Base-by-base conservation (phyloP, 768 basidiomycete genomes). In the Suillus clintonianus region DNA sequence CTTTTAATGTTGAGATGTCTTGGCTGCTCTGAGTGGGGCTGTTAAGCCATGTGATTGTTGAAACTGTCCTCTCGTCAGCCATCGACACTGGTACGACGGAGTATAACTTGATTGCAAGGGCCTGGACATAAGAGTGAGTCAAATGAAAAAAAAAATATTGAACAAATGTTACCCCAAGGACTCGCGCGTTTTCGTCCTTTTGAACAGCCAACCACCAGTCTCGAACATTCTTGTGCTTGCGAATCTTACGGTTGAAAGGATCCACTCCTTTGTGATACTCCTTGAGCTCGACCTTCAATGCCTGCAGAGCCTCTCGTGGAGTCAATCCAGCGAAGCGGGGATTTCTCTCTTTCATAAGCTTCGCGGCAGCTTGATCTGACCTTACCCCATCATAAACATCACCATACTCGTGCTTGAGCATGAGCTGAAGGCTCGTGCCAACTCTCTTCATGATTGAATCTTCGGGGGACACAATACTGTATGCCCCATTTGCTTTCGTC, bases 1-100 rank as follows among this genome's bases (percentile, higher is more conserved):
- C 60, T 27, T 59, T 62, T 3, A 64, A 42, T 8, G 60, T 66
- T 3, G 30, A 22, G 15, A 66, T 27, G 14, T 55, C 41, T 32
- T 66, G 65, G 5, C 55, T 7, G 27, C n/a, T 36, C 4, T 27
- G 42, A 8, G 41, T 22, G 15, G 65, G 60, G 17, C 27, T 32
- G 13, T 62, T 68, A 30, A 65, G 58, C 62, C 67, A 68, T 6
- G 60, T 64, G 1, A 68, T 62, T 2, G 30, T 68, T 4, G 65
- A 68, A 37, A 66, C 62, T 2, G 56, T 66, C 14, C 37, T 34
- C 54, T 62, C 64, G 47, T 68, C 60, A 1, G 34, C 45, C 57
- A 68, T 63, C 0, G 62, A 65, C 1, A 59, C 47, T 22, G n/a
- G 67, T 2, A 62, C 57, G 0, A 54, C 57, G 1, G 60, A 32